phyloP scores from a whole-genome alignment of 2,329 filamentous ascomycete genomes.

The Xylaria arbuscula region DNA sequence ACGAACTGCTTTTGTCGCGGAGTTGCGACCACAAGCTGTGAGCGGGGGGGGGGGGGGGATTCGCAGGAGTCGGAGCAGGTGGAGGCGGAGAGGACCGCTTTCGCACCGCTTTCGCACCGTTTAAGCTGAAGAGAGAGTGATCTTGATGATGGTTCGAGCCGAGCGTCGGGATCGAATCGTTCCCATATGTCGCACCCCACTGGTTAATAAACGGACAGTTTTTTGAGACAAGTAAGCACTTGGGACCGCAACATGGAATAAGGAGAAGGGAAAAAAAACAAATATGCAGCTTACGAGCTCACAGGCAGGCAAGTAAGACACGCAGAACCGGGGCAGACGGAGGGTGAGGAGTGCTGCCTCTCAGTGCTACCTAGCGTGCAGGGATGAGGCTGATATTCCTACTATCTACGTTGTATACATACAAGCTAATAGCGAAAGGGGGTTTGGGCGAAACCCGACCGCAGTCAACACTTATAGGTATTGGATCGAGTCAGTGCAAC shows the following conservation, averaged over 20 bases:
- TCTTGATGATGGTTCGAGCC: slow-evolving; percentile 17
- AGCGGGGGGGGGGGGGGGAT: slow-evolving; percentile 3
- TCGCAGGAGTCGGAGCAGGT: slow-evolving; percentile 9
- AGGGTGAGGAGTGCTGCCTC: slow-evolving; percentile 21
- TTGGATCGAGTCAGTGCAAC: slow-evolving; percentile 12
- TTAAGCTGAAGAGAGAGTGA: slow-evolving; percentile 12
- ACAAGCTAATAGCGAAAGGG: slow-evolving; percentile 23
- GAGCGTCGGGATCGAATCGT: slow-evolving; percentile 16
- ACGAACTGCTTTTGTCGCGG: background rate
- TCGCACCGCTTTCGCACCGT: slow-evolving; percentile 27
- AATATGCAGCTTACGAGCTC: slow-evolving; percentile 21
- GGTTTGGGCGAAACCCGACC: slow-evolving; percentile 18
- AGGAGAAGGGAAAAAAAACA: slow-evolving; percentile 17
- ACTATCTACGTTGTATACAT: no score
- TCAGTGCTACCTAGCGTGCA: slow-evolving; percentile 19
- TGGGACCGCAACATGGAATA: slow-evolving; percentile 4
- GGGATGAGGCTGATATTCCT: slow-evolving; percentile 39
- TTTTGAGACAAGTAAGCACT: slow-evolving; percentile 2
- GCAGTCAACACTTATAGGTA: slow-evolving; percentile 18
- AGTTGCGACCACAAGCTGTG: slow-evolving; percentile 12
- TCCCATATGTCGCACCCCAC: slow-evolving; percentile 12
- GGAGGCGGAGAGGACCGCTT: slow-evolving; percentile 10
- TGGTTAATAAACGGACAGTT: background rate
- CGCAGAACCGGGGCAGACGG: slow-evolving; percentile 33
- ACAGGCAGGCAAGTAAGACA: slow-evolving; percentile 34